phyloP scores from a whole-genome alignment of 1,139 yeast species.

The Yamadazyma siamensis region DNA sequence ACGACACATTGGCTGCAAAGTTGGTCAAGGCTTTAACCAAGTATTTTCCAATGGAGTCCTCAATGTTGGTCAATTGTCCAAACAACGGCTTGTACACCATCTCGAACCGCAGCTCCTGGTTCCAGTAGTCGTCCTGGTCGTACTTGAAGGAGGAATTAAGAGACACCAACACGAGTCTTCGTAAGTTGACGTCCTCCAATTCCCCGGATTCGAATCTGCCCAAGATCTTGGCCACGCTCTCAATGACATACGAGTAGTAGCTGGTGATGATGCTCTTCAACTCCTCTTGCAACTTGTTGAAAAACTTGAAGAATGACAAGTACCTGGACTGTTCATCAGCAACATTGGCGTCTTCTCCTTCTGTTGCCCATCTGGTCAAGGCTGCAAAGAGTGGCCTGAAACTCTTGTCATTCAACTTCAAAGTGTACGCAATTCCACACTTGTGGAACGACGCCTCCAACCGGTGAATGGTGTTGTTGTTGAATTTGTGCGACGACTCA shows the following conservation, averaged over 20 bases:
- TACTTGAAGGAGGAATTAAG: constrained; percentile 76
- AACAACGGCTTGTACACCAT: constrained; percentile 60
- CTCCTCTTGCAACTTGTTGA: constrained; percentile 78
- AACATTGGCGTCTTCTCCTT: constrained; percentile 64
- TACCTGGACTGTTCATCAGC: constrained; percentile 50
- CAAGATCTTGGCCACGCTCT: constrained; percentile 60
- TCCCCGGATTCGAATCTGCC: constrained; percentile 41
- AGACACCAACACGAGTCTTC: constrained; percentile 70
- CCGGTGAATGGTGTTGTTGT: constrained; percentile 72
- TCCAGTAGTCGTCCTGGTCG: constrained; percentile 95
- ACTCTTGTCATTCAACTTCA: constrained; percentile 89
- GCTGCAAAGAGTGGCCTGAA: constrained; percentile 88
- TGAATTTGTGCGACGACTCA: constrained; percentile 41
- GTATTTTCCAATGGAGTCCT: constrained; percentile 68
- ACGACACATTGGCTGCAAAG: constrained; percentile 67
- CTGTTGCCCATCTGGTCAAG: constrained; percentile 90
- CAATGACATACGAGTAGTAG: constrained; percentile 82
- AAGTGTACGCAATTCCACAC: constrained; percentile 72
- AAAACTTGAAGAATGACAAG: constrained; percentile 79
- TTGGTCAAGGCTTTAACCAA: constrained; percentile 78
- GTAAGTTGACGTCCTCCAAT: constrained; percentile 51
- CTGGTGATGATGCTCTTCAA: constrained; percentile 84
- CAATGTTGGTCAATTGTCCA: constrained; percentile 63
- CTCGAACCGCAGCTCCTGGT: constrained; percentile 80
- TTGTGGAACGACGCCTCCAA: constrained; percentile 74